Evolutionary conservation across 202 grass and related monocot genomes (phyloP).

Genomic region (Elaeis oleifera): DNA sequence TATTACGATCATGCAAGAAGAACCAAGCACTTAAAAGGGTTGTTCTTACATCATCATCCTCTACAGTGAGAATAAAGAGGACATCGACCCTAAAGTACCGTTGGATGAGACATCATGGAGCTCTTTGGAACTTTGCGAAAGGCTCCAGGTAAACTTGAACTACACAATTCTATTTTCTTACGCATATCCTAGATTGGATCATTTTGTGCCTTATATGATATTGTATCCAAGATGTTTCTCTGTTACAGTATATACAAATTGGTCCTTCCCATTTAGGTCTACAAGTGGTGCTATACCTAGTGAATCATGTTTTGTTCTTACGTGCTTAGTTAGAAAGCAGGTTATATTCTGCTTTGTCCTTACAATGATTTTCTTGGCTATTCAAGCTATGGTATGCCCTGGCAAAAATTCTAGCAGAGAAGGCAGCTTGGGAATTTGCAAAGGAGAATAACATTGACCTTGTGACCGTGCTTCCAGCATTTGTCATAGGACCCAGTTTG

Average conservation of each 20-base stretch:
- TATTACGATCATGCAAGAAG: constrained; percentile 69
- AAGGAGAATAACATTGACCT: constrained; percentile 73
- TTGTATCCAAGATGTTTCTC: no score
- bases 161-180: no score
- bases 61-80: constrained; percentile 56
- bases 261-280: no score
- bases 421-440: constrained; percentile 83
- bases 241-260: no score
- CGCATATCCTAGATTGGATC: no score
- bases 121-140: constrained; percentile 52
- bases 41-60: constrained; percentile 78
- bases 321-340: no score
- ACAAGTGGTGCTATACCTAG: no score
- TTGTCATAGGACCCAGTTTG: constrained; percentile 59
- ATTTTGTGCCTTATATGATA: no score
- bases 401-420: constrained; percentile 71
- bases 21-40: constrained; percentile 54
- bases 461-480: constrained; percentile 65
- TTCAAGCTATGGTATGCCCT: constrained; percentile 70
- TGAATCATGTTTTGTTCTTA: no score
- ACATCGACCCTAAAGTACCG: constrained; percentile 32
- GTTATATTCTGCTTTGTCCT: no score
- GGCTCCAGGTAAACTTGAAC: constrained; percentile 37
- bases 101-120: constrained; percentile 84
- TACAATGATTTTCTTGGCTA: not conserved